Conservation (phyloP, 805 yeast species). For the Starmerella asiatica region DNA sequence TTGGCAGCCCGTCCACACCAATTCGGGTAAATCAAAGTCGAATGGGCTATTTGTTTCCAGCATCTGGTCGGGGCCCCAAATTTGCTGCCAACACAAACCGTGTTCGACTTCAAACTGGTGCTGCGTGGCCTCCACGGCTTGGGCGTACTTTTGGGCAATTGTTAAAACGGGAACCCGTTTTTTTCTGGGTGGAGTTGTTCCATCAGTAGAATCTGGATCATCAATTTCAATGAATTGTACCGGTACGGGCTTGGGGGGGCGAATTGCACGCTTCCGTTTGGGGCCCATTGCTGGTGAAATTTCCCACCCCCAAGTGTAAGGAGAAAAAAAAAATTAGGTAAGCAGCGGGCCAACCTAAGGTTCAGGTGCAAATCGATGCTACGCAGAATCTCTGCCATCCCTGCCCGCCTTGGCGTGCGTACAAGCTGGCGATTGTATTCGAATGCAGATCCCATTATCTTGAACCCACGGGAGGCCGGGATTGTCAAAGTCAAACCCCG, state of each 20-base stretch:
- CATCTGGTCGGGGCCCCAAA: not conserved
- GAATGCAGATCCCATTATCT: slow-evolving; percentile 7
- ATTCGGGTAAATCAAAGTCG: not conserved
- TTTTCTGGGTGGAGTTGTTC: not conserved
- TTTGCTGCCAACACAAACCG: slow-evolving; percentile 9
- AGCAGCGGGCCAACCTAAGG: too few relatives aligned
- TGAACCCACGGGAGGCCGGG: slow-evolving; percentile 15
- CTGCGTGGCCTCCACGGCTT: slow-evolving; percentile 3
- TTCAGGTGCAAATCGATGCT: too few relatives aligned
- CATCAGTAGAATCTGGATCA: not conserved
- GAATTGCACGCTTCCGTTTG: too few relatives aligned
- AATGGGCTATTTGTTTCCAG: too few relatives aligned
- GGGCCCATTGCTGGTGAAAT: not conserved
- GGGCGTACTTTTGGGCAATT: not conserved
- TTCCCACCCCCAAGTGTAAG: not conserved
- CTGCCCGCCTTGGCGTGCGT: not conserved
- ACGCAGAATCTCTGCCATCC: not conserved
- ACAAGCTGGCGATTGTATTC: not conserved
- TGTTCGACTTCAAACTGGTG: slow-evolving; percentile 5
- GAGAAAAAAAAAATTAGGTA: too few relatives aligned
- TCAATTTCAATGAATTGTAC: not conserved
- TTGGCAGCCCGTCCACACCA: slow-evolving; percentile 14
- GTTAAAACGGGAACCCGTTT: not conserved
- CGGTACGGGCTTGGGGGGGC: too few relatives aligned
- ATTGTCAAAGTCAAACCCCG: slow-evolving; percentile 4